phyloP scores from a whole-genome alignment of 225 moss, liverwort and hornwort species.

The Climacium dendroides region DNA sequence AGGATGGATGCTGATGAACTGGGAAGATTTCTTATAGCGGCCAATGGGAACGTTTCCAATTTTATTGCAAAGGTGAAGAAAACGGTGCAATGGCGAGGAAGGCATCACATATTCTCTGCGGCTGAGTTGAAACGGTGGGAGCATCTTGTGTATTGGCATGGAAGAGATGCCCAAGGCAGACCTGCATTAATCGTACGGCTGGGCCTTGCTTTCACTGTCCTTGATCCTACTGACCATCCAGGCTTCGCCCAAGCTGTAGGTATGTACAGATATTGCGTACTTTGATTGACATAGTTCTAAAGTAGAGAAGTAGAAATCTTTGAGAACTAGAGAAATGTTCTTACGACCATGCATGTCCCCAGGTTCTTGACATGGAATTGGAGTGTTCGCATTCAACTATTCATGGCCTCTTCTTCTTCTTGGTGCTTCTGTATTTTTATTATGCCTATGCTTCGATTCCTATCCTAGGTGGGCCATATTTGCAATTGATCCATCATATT shows the following conservation, averaged over 20 bases:
- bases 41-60: constrained; percentile 51
- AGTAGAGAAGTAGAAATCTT: neutral
- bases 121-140: constrained; percentile 71
- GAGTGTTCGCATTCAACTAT: neutral
- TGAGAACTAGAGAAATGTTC: neutral
- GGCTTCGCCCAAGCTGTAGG: constrained; percentile 95
- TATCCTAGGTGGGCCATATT: neutral
- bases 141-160: constrained; percentile 79
- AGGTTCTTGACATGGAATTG: neutral
- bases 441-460: neutral
- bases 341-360: neutral
- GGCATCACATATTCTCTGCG: constrained; percentile 63
- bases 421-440: neutral
- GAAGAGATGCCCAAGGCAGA: constrained; percentile 38
- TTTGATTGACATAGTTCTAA: neutral
- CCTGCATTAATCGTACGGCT: constrained; percentile 67
- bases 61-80: constrained; percentile 65
- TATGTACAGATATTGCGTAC: constrained; percentile 18
- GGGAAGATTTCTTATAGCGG: constrained; percentile 66
- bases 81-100: constrained; percentile 76
- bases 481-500: neutral
- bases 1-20: constrained; percentile 85
- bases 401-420: neutral
- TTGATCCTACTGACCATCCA: constrained; percentile 68
- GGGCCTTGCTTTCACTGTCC: constrained; percentile 58